Base-by-base conservation (phyloP, 192 early-diverging fungal genomes). In the Backusella morwellensis region DNA sequence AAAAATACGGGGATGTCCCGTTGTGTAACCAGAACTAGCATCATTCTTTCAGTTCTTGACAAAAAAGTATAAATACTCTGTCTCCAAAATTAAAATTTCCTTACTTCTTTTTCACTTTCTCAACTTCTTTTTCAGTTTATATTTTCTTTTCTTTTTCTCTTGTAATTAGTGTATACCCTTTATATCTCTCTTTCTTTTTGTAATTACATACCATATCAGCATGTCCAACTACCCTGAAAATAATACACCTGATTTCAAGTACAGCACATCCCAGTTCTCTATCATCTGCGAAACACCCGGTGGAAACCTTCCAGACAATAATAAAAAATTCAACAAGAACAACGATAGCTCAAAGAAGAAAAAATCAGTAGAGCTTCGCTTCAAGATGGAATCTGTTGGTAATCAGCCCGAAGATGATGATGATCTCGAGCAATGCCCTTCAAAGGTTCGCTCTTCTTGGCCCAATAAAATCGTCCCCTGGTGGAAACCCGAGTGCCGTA, bases 301-400 rank as follows among this genome's bases (percentile, higher is more conserved):
- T 29, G 59, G 35, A 34, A 40, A 36, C 7, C 1, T 4, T 56
- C 1, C 15, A 63, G 44, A n/a, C 42, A 52, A 54, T 19, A 19
- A 70, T 68, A 12, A 69, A 7, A 52, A 36, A 70, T 6, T 1
- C n/a, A 29, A n/a, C 19, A 21, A 21, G 26, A 8, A 35, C 8
- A 23, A 9, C 36, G 15, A 71, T 44, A 44, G 8, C 34, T 17
- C 73, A 14, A 47, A 68, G 12, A 35, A 32, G 35, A 29, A 47
- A 23, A 52, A 54, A 47, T 12, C 68, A 38, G 19, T 50, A 4
- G 75, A 77, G 29, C 68, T 77, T 23, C 44, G 52, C 29, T 77
- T 77, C 50, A 77, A 77, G 40, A 70, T 77, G 34, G 75, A 77
- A 77, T 54, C 75, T n/a, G 38, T 77, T 21, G 75, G 75, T 29